A percentile compares a stretch with the other conserved stretches of the same genome.
phyloP scores from a whole-genome alignment of 106 monocot species.

The Dendrobium officinale region DNA sequence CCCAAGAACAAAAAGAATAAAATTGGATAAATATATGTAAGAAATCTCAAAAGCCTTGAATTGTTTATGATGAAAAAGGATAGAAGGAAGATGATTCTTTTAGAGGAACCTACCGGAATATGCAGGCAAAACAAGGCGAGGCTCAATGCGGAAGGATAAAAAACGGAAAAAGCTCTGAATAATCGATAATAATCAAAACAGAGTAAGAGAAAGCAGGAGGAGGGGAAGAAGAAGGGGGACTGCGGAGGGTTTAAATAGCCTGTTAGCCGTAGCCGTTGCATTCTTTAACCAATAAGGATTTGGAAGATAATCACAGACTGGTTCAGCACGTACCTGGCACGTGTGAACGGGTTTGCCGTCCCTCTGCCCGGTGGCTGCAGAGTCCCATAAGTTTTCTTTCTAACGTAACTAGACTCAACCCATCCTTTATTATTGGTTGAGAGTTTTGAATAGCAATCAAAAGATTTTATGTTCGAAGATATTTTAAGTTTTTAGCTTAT shows the following conservation, averaged over 20 bases:
- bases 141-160: background rate
- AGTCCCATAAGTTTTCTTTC: too few relatives aligned
- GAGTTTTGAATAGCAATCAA: too few relatives aligned
- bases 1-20: background rate
- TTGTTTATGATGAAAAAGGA: background rate
- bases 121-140: background rate
- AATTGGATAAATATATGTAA: background rate
- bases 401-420: too few relatives aligned
- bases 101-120: background rate
- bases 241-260: background rate
- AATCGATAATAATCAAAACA: too few relatives aligned
- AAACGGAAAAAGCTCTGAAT: background rate
- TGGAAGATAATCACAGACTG: background rate
- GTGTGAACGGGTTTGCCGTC: too few relatives aligned
- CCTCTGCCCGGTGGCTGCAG: too few relatives aligned
- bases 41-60: background rate
- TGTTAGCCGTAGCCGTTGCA: background rate
- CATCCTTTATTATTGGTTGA: too few relatives aligned
- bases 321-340: too few relatives aligned
- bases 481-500: too few relatives aligned
- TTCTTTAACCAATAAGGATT: background rate
- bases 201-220: background rate
- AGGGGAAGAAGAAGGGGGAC: background rate
- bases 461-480: too few relatives aligned
- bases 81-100: background rate